Percentiles rank a stretch among this genome's conserved stretches.
phyloP scores from a whole-genome alignment of 2,329 filamentous ascomycete genomes.

The Colletotrichum spinosum region DNA sequence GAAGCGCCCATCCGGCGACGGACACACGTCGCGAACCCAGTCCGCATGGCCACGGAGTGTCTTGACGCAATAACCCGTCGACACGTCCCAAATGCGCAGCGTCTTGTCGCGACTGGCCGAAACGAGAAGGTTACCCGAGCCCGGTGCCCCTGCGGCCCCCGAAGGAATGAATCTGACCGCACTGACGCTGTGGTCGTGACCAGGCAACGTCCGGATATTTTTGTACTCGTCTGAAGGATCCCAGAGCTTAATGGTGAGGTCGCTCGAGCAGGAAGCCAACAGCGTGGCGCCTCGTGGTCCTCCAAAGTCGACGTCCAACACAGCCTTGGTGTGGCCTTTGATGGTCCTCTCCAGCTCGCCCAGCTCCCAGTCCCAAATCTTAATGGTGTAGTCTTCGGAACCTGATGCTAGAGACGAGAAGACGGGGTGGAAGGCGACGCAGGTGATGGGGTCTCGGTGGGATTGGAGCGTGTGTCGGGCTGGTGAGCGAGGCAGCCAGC shows the following conservation, averaged over 20 bases:
- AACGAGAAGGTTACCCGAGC: slow-evolving; percentile 87
- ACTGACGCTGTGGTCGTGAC: slow-evolving; percentile 93
- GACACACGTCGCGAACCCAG: slow-evolving; percentile 91
- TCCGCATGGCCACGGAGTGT: slow-evolving; percentile 88
- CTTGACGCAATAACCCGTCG: slow-evolving; percentile 91
- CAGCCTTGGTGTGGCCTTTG: slow-evolving; percentile 91
- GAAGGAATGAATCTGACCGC: slow-evolving; percentile 90
- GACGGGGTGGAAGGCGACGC: slow-evolving; percentile 91
- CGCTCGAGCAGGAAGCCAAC: slow-evolving; percentile 79
- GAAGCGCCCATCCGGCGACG: slow-evolving; percentile 85
- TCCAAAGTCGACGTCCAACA: slow-evolving; percentile 90
- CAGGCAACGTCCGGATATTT: slow-evolving; percentile 90
- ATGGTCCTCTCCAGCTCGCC: slow-evolving; percentile 91
- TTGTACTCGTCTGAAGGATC: slow-evolving; percentile 94
- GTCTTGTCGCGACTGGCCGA: slow-evolving; percentile 88
- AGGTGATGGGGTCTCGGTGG: slow-evolving; percentile 84
- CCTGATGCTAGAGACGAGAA: slow-evolving; percentile 92
- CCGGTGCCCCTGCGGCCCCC: slow-evolving; percentile 79
- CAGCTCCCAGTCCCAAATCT: slow-evolving; percentile 97
- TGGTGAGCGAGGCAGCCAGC: slow-evolving; percentile 88
- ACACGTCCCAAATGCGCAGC: slow-evolving; percentile 91
- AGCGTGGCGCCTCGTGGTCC: slow-evolving; percentile 84
- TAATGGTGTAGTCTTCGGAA: slow-evolving; percentile 93
- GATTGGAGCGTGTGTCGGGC: slow-evolving; percentile 86
- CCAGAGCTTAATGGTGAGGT: slow-evolving; percentile 95